These are phyloP conservation scores for Arabidopsis arenosa DNA, from an alignment of 345 rosid genomes.

Conservation along the genomic window DNA sequence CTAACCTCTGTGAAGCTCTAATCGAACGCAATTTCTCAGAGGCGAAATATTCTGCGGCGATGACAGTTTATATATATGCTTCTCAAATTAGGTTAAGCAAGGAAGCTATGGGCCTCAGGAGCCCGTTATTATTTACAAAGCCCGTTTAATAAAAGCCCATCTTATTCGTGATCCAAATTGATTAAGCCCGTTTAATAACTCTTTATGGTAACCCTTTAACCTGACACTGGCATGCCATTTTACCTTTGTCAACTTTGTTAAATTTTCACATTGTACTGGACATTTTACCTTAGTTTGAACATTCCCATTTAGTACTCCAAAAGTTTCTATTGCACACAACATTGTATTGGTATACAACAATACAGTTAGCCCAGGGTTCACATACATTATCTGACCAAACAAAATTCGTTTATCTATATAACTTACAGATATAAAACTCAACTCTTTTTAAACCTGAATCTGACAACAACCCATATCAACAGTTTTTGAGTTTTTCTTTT, in stretches of 20 bases:
- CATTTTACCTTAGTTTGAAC: background rate
- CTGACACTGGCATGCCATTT: no score
- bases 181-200: no score
- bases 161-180: no score
- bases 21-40: slow-evolving; percentile 26
- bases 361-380: slow-evolving; percentile 21
- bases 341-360: slow-evolving; percentile 24
- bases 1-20: slow-evolving; percentile 9
- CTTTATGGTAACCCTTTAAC: no score
- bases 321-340: slow-evolving; percentile 31
- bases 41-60: slow-evolving; percentile 11
- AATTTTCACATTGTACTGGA: no score
- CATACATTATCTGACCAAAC: slow-evolving; percentile 40
- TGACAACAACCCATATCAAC: slow-evolving; percentile 40
- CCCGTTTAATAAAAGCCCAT: background rate
- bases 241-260: no score
- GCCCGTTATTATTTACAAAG: background rate
- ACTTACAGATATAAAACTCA: slow-evolving; percentile 23
- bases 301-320: slow-evolving; percentile 22
- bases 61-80: background rate
- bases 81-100: slow-evolving; percentile 31
- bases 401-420: slow-evolving; percentile 35
- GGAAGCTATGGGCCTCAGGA: background rate
- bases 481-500: slow-evolving; percentile 19
- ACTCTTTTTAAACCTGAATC: slow-evolving; percentile 14